Base-by-base conservation (phyloP, 805 yeast genomes). In the Pichia pseudocactophila region DNA sequence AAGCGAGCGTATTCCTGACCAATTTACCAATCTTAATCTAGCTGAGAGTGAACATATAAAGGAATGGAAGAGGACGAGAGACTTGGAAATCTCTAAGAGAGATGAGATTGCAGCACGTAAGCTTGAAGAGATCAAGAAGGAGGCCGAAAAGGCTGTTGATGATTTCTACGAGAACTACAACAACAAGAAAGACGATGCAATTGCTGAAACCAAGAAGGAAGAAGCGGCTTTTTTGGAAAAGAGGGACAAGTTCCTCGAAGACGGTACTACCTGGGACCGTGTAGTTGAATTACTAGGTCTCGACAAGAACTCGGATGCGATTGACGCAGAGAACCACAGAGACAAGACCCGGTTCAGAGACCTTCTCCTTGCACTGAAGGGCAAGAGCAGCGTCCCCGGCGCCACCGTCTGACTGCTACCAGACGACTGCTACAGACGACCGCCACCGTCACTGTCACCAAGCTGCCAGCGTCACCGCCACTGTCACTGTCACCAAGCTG, bases 161-260 rank as follows among this genome's bases (percentile, higher is more conserved):
- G 95, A 84, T 50, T 90, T 90, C 62, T 90, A 90, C 63, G 95
- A 86, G 54, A 81, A 80, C 57, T 90, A 90, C 70, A 88, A 86
- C 66, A 69, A 72, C 57, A 89, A 89, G 68, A 82, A 79, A 62
- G 90, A 86, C 41, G 73, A 73, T 50, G 75, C 78, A 40, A 66
- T 80, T 43, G 79, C 75, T 46, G 71, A 73, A 45, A 80, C 84
- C 11, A 69, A 71, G 58, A 67, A 69, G 40, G 92, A 82, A 52
- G 85, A 86, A 52, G 78, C 75, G 50, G 76, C 74, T 46, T 88
- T 82, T 58, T 59, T 84, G 48, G 76, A 72, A 43, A 78, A 82
- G 55, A 80, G 92, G 59, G 96, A 88, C 59, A 72, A 73, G 26
- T 78, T 64, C 57, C 73, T 72, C 61, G 57, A 65, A 56, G 43